Conservation (phyloP, 257 asterid species). For the Solanum habrochaites region DNA sequence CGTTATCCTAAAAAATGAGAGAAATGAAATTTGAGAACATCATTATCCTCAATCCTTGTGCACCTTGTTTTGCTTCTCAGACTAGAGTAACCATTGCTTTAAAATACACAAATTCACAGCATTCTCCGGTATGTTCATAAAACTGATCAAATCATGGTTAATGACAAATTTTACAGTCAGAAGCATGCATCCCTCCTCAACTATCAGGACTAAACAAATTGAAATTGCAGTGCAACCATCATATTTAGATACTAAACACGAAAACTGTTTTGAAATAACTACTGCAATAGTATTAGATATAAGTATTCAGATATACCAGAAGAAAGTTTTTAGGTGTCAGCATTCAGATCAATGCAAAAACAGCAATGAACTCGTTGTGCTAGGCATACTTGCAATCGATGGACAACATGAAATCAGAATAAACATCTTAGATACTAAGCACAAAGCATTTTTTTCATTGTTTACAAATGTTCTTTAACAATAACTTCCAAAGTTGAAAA, state of each 20-base stretch:
- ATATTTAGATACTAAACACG: neutral
- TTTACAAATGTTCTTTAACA: neutral
- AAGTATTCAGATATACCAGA: neutral
- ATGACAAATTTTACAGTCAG: neutral
- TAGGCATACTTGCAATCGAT: neutral
- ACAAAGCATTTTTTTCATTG: neutral
- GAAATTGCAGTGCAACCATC: neutral
- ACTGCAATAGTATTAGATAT: neutral
- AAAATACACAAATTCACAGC: neutral
- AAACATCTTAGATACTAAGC: neutral
- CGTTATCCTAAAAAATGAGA: neutral
- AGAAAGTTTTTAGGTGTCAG: neutral
- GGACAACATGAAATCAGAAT: neutral
- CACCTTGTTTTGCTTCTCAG: neutral
- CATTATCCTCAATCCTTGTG: neutral
- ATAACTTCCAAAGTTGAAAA: neutral
- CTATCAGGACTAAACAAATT: neutral
- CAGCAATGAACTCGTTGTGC: neutral
- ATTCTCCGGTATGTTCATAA: neutral
- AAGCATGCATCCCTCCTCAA: neutral
- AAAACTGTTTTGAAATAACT: neutral
- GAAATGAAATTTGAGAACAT: neutral
- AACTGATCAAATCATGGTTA: neutral
- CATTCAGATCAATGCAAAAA: neutral
- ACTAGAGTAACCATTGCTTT: neutral